Percentiles rank a stretch among this genome's conserved stretches.
These are phyloP conservation scores for Casuarina equisetifolia DNA, from an alignment of 306 rosid genomes.

Conservation along the genomic window DNA sequence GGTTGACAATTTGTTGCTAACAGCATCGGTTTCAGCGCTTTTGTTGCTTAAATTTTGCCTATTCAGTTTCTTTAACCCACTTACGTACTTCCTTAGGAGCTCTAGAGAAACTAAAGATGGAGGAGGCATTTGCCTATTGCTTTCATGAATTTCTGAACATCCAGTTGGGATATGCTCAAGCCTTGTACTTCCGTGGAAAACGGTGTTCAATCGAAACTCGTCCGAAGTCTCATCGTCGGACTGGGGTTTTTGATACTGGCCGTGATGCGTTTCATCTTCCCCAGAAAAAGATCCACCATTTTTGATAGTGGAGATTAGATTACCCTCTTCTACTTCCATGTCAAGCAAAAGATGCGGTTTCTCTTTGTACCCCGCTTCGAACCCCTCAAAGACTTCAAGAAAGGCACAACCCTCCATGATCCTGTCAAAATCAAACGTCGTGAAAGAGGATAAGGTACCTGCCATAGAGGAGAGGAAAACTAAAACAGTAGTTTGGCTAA, in stretches of 20 bases:
- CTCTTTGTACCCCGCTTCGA: slow-evolving; percentile 8
- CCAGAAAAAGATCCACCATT: neutral
- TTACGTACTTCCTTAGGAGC: slow-evolving; percentile 49
- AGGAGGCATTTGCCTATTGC: slow-evolving; percentile 23
- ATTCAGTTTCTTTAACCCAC: slow-evolving; percentile 43
- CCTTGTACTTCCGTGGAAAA: slow-evolving; percentile 14
- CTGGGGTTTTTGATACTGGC: slow-evolving; percentile 8
- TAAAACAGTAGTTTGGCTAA: neutral
- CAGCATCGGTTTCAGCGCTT: neutral
- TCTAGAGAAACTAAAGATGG: slow-evolving; percentile 48
- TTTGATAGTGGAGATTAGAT: slow-evolving; percentile 15
- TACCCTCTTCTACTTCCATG: slow-evolving; percentile 27
- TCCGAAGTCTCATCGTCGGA: slow-evolving; percentile 24
- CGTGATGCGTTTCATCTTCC: too few species aligned
- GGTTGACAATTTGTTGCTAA: slow-evolving; percentile 45
- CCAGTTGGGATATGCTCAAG: neutral
- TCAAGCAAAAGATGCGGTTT: slow-evolving; percentile 25
- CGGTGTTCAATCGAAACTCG: slow-evolving; percentile 31
- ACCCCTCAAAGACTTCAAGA: slow-evolving; percentile 25
- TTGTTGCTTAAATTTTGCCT: slow-evolving; percentile 20
- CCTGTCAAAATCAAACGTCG: slow-evolving; percentile 37
- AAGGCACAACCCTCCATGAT: slow-evolving; percentile 9
- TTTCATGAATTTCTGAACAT: slow-evolving; percentile 19
- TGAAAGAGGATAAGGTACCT: slow-evolving; percentile 29
- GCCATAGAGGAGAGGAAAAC: slow-evolving; percentile 30